A percentile compares a stretch with the other conserved stretches of the same genome.
These are phyloP conservation scores for Cladobotryum mycophilum DNA, from an alignment of 2,329 filamentous ascomycete genomes.

Conservation along the genomic window DNA sequence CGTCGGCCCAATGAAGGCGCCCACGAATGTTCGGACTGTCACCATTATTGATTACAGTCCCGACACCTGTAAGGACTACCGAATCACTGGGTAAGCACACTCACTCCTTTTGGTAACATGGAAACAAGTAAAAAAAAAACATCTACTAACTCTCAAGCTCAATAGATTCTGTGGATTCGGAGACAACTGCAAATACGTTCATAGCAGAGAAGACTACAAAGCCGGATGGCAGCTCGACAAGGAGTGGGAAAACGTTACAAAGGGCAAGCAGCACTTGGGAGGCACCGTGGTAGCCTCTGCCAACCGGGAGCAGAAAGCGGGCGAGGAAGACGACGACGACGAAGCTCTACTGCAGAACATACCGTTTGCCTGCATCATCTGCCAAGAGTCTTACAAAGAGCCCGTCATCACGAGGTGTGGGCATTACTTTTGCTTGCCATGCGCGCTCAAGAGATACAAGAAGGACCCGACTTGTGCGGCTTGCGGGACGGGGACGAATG, in stretches of 20 bases:
- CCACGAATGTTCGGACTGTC: slow-evolving; percentile 84
- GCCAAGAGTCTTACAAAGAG: slow-evolving; percentile 67
- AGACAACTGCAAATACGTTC: slow-evolving; percentile 63
- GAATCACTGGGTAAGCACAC: slow-evolving; percentile 3
- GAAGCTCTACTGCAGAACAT: slow-evolving; percentile 73
- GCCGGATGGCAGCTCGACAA: slow-evolving; percentile 92
- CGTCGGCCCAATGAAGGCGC: slow-evolving; percentile 81
- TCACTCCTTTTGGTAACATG: background rate
- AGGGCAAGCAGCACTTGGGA: slow-evolving; percentile 56
- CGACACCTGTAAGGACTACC: slow-evolving; percentile 90
- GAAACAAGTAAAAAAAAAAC: background rate
- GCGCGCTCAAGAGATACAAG: slow-evolving; percentile 78
- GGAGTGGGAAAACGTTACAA: slow-evolving; percentile 85
- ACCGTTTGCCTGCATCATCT: slow-evolving; percentile 85
- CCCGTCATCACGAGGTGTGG: slow-evolving; percentile 86
- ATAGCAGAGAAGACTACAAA: slow-evolving; percentile 72
- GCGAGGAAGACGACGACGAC: slow-evolving; percentile 47
- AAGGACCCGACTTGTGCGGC: slow-evolving; percentile 82
- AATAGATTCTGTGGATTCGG: slow-evolving; percentile 32
- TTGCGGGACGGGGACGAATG: slow-evolving; percentile 77
- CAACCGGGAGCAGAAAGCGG: slow-evolving; percentile 35
- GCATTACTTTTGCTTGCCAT: slow-evolving; percentile 92
- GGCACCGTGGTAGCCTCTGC: slow-evolving; percentile 59
- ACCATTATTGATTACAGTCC: slow-evolving; percentile 87
- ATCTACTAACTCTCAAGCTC: background rate